A percentile compares a stretch with the other conserved stretches of the same genome.
These are phyloP conservation scores for Colletotrichum musae DNA, from an alignment of 2,329 filamentous ascomycete species.

Conservation along the genomic window DNA sequence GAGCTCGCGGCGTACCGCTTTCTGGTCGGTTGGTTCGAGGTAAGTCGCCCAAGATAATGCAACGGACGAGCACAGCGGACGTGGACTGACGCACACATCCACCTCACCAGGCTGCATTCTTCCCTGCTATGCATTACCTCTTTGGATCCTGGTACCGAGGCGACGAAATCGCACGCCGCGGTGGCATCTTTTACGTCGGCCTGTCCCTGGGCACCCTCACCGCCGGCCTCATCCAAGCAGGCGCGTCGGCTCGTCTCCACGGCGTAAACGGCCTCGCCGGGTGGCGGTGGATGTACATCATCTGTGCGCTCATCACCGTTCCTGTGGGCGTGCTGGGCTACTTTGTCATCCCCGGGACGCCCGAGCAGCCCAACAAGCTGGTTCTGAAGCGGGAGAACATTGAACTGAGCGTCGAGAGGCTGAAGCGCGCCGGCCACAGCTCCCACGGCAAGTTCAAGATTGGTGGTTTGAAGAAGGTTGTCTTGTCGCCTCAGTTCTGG, in stretches of 20 bases:
- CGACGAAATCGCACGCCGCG: slow-evolving; percentile 55
- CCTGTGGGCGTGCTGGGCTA: slow-evolving; percentile 56
- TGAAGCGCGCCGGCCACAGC: slow-evolving; percentile 58
- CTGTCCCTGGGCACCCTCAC: slow-evolving; percentile 61
- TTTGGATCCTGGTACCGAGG: slow-evolving; percentile 65
- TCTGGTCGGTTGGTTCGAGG: slow-evolving; percentile 51
- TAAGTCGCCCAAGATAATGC: not conserved
- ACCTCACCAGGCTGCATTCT: slow-evolving; percentile 49
- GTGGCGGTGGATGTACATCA: slow-evolving; percentile 64
- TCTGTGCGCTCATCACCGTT: slow-evolving; percentile 60
- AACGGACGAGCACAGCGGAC: not conserved
- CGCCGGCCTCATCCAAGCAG: slow-evolving; percentile 61
- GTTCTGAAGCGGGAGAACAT: slow-evolving; percentile 48
- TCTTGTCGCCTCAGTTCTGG: slow-evolving; percentile 57
- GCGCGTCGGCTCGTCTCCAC: slow-evolving; percentile 58
- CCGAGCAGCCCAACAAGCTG: slow-evolving; percentile 48
- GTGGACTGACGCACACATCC: slow-evolving; percentile 48
- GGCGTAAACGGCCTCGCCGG: slow-evolving; percentile 56
- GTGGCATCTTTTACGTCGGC: slow-evolving; percentile 61
- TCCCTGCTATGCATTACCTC: slow-evolving; percentile 53
- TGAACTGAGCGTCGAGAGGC: slow-evolving; percentile 45
- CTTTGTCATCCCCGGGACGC: slow-evolving; percentile 54
- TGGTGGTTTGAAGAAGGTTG: slow-evolving; percentile 51
- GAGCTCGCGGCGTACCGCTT: slow-evolving; percentile 48
- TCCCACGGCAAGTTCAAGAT: slow-evolving; percentile 54